Percentiles rank a stretch among this genome's conserved stretches.
Evolutionary conservation across 768 basidiomycete genomes (phyloP).

Genomic region (Agaricus blazei): DNA sequence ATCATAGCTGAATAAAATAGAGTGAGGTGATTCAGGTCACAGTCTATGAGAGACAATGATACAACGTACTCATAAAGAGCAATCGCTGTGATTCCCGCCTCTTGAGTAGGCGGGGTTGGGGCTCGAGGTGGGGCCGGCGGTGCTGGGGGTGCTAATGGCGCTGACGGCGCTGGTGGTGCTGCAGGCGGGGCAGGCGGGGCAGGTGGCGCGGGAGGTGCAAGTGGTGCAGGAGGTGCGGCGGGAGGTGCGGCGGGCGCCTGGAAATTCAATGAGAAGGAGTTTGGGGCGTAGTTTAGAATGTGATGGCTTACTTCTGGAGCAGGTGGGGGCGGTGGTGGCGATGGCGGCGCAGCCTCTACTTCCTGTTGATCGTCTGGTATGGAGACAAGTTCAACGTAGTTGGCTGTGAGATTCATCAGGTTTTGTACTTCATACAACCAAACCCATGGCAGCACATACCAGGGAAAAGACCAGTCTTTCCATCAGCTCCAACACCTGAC

Average conservation of each 20-base stretch:
- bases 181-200: slow-evolving; percentile 44
- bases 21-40: neutral
- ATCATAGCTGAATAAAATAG: slow-evolving; percentile 55
- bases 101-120: slow-evolving; percentile 41
- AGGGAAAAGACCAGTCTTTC: slow-evolving; percentile 83
- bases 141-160: slow-evolving; percentile 13
- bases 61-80: slow-evolving; percentile 66
- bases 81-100: slow-evolving; percentile 58
- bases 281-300: neutral
- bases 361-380: slow-evolving; percentile 31
- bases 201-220: slow-evolving; percentile 43
- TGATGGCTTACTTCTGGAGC: slow-evolving; percentile 19
- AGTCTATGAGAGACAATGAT: neutral
- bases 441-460: slow-evolving; percentile 35
- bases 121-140: slow-evolving; percentile 45
- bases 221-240: slow-evolving; percentile 43
- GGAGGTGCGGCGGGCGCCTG: slow-evolving; percentile 24
- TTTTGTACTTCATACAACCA: neutral
- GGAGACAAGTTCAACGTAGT: slow-evolving; percentile 81
- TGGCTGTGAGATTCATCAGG: slow-evolving; percentile 39
- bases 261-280: neutral
- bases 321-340: slow-evolving; percentile 53
- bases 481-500: slow-evolving; percentile 67
- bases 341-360: slow-evolving; percentile 34
- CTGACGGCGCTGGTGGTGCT: slow-evolving; percentile 28